These are phyloP conservation scores for Raddia distichophylla DNA, from an alignment of 176 grass and related monocot genomes.

Conservation along the genomic window DNA sequence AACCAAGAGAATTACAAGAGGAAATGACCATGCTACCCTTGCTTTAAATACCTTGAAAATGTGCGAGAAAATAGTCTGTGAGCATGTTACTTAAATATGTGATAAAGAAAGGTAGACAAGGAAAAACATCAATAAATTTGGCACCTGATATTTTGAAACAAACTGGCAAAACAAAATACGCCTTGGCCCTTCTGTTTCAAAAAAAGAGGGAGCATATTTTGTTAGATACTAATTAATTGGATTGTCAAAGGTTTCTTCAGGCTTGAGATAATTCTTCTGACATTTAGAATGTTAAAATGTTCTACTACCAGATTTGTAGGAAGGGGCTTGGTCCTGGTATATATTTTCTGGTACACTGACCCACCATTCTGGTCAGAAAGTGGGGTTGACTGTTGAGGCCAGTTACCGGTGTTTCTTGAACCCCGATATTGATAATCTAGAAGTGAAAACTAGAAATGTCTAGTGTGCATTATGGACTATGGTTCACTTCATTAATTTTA, in stretches of 20 bases:
- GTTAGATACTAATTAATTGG: neutral
- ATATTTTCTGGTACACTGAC: neutral
- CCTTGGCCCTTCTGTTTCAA: too few relatives aligned
- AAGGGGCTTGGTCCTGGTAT: neutral
- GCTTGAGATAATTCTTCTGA: constrained; percentile 2
- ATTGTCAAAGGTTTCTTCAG: neutral
- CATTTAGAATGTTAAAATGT: neutral
- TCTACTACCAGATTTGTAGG: neutral
- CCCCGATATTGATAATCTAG: neutral
- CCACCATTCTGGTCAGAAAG: neutral
- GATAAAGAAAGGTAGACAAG: too few relatives aligned
- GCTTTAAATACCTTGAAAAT: too few relatives aligned
- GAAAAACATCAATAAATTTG: too few relatives aligned
- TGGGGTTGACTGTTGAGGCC: neutral
- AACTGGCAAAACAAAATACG: too few relatives aligned
- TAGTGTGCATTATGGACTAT: neutral
- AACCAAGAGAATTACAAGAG: too few relatives aligned
- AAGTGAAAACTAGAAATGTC: constrained; percentile 15
- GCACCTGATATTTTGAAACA: too few relatives aligned
- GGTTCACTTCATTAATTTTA: constrained; percentile 29
- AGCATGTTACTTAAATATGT: too few relatives aligned
- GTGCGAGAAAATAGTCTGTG: too few relatives aligned
- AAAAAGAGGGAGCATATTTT: neutral
- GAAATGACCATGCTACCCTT: too few relatives aligned
- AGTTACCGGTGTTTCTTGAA: constrained; percentile 11